phyloP scores from a whole-genome alignment of 805 yeast genomes.

The Monosporozyma siamensis region DNA sequence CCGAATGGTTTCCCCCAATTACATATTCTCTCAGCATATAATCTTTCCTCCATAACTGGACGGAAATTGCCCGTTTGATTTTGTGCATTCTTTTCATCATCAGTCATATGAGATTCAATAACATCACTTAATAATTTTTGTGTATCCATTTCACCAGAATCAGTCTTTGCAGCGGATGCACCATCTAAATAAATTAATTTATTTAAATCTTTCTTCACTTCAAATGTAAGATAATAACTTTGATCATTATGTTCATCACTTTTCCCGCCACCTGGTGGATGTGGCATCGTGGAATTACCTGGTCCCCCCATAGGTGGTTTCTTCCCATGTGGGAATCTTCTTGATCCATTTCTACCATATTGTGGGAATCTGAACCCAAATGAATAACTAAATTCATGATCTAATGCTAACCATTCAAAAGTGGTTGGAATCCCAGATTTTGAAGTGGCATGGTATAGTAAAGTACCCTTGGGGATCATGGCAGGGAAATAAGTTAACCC shows the following conservation, averaged over 20 bases:
- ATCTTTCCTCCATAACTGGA: slow-evolving; percentile 32
- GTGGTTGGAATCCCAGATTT: slow-evolving; percentile 35
- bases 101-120: slow-evolving; percentile 9
- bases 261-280: neutral
- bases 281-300: neutral
- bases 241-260: neutral
- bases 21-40: slow-evolving; percentile 44
- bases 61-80: neutral
- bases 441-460: slow-evolving; percentile 48
- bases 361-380: slow-evolving; percentile 31
- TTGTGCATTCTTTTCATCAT: slow-evolving; percentile 8
- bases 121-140: slow-evolving; percentile 36
- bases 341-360: slow-evolving; percentile 15
- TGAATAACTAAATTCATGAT: slow-evolving; percentile 48
- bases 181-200: slow-evolving; percentile 51
- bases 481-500: slow-evolving; percentile 55
- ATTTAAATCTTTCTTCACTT: slow-evolving; percentile 38
- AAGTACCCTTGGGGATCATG: slow-evolving; percentile 48
- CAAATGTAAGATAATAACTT: slow-evolving; percentile 33
- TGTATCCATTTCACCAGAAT: slow-evolving; percentile 54
- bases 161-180: slow-evolving; percentile 55
- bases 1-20: slow-evolving; percentile 45
- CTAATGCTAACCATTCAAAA: slow-evolving; percentile 59
- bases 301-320: neutral
- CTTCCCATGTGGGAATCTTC: neutral